Conservation (phyloP, 2,329 filamentous ascomycete species). For the Chaetothyriales sp. region DNA sequence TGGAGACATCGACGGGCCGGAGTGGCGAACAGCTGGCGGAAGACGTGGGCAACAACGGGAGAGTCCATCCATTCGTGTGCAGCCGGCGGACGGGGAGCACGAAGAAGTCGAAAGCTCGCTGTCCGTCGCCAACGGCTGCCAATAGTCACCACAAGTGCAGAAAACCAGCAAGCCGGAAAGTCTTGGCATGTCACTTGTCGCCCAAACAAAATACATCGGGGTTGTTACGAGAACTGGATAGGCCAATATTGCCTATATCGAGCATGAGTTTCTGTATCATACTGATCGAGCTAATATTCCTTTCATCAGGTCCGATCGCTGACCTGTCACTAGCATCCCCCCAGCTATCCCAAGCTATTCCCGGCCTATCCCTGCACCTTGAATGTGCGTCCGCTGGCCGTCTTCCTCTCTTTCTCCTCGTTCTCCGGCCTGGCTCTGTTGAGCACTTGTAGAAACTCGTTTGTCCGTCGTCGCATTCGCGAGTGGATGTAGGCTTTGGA, state of each 20-base stretch:
- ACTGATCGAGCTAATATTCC: too few relatives aligned
- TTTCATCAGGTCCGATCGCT: too few relatives aligned
- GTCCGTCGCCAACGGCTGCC: background rate
- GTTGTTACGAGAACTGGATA: too few relatives aligned
- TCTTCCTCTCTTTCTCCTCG: conserved; percentile 96
- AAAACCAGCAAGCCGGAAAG: background rate
- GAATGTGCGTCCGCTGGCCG: conserved; percentile 90
- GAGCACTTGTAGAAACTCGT: conserved; percentile 97
- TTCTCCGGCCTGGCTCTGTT: conserved; percentile 87
- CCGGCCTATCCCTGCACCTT: conserved; percentile 34
- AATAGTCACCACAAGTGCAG: background rate
- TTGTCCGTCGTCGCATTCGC: conserved; percentile 90
- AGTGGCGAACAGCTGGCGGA: conserved; percentile 72
- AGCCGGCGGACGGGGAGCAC: background rate
- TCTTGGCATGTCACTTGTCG: too few relatives aligned
- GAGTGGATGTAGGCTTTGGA: conserved; percentile 99
- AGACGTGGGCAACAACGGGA: conserved; percentile 58
- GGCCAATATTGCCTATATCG: too few relatives aligned
- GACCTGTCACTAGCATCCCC: too few relatives aligned
- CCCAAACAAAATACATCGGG: too few relatives aligned
- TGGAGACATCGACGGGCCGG: conserved; percentile 45
- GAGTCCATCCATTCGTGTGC: conserved; percentile 53
- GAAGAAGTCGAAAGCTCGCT: background rate
- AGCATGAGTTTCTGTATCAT: too few relatives aligned
- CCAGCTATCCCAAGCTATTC: too few relatives aligned